Evolutionary conservation across 2,329 filamentous ascomycete genomes (phyloP).

Genomic region (Intubia oerlemansii): DNA sequence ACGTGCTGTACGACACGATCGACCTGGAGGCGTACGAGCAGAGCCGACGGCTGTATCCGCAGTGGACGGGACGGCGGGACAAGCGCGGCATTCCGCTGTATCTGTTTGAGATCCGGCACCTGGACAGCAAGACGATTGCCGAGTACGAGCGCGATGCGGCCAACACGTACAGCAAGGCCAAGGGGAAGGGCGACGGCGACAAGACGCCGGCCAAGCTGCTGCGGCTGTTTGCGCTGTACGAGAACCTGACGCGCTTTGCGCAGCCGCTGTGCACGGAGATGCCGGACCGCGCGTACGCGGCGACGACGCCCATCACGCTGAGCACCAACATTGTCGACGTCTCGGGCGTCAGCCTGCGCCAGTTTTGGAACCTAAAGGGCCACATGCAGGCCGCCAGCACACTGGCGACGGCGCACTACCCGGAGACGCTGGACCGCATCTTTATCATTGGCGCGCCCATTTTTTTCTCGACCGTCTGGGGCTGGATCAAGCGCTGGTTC

Average conservation of each 20-base stretch:
- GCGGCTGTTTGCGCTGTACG: conserved; percentile 79
- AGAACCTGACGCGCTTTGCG: conserved; percentile 73
- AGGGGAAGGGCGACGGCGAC: conserved; percentile 25
- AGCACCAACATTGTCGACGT: conserved; percentile 94
- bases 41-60: conserved; percentile 66
- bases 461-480: conserved; percentile 87
- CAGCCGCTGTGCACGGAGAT: conserved; percentile 69
- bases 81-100: conserved; percentile 72
- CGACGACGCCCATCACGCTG: conserved; percentile 64
- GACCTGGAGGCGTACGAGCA: conserved; percentile 69
- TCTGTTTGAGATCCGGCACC: conserved; percentile 65
- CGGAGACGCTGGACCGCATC: conserved; percentile 74
- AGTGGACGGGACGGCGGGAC: conserved; percentile 86
- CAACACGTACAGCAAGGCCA: conserved; percentile 35
- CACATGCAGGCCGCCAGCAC: conserved; percentile 89
- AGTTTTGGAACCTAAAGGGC: conserved; percentile 85
- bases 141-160: conserved; percentile 53
- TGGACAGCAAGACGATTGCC: conserved; percentile 63
- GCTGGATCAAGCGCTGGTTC: conserved; percentile 92
- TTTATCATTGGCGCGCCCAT: conserved; percentile 70
- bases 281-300: conserved; percentile 44
- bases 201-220: conserved; percentile 56
- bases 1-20: conserved; percentile 67
- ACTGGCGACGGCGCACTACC: conserved; percentile 82
- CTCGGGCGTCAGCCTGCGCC: conserved; percentile 64